Evolutionary conservation across 148 eudicot genomes (phyloP), one percentile per base, ranked within the genome.

Genomic region (Arctostaphylos glauca): DNA sequence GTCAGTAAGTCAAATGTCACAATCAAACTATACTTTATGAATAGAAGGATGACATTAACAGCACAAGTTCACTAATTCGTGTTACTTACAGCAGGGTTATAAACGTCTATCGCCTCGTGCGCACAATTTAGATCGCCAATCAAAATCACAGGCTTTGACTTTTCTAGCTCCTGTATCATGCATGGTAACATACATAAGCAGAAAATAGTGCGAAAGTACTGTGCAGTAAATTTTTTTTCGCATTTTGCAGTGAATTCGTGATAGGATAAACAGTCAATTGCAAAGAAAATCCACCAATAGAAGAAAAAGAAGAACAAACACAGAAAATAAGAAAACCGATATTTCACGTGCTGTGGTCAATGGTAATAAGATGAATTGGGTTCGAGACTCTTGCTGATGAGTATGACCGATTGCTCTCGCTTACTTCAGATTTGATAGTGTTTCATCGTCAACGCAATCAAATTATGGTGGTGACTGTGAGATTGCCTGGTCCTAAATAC

Each of bases 71-170:
- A 76, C 53, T 79, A 31, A 64, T 19, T 25, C 9, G 12, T 47
- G 44, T 48, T 75, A 89, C 97, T 91, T 85, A 96, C 97, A 19
- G 99, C 96, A 66, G 98, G 99, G 84, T 96, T 88, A 83, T 83
- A 93, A 81, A 94, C 94, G 87, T 96, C 98, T 75, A 96, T 96
- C 89, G 94, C 99, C 84, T 96, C 92, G 84, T 93, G 98, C 79
- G 98, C 98, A 87, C 98, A 94, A 84, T 96, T 96, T 82, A 94
- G 85, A 82, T 96, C 99, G 80, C 98, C 99, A 41, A 97, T 88
- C 87, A 94, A 87, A 89, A 96, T 92, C 49, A 96, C 99, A 88
- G 99, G 99, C 86, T 96, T 96, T 18, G 89, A 87, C 89, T 91
- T 92, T 86, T 96, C 99, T 76, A 96, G 93, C 84, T 96, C 97